phyloP scores from a whole-genome alignment of 108 stramenopile genomes.

The Skeletonema marinoi region DNA sequence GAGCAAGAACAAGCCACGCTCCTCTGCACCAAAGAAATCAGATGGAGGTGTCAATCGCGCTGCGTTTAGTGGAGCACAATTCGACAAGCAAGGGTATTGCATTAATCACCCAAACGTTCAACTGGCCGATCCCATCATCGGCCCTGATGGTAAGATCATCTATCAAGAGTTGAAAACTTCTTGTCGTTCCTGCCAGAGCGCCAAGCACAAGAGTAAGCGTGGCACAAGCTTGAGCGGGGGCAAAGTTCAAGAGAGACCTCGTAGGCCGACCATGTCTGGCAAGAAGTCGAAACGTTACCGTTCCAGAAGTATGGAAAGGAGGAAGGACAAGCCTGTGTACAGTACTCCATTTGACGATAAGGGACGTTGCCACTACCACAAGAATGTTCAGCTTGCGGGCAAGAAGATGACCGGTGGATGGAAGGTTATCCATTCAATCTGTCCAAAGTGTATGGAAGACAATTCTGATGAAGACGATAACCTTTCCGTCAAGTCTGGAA shows the following conservation, averaged over 20 bases:
- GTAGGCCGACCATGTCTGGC: conserved; percentile 7
- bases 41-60: background rate
- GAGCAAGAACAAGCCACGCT: background rate
- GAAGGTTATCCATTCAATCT: conserved; percentile 24
- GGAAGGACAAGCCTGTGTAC: conserved; percentile 6
- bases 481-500: conserved; percentile 26
- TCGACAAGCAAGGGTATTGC: conserved; percentile 37
- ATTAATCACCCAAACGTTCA: conserved; percentile 20
- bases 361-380: conserved; percentile 47
- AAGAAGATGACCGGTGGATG: conserved; percentile 47
- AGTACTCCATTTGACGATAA: conserved; percentile 46
- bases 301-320: background rate
- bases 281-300: background rate
- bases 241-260: conserved; percentile 23
- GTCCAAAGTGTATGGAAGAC: conserved; percentile 50
- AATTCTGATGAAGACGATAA: background rate
- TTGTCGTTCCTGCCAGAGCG: conserved; percentile 27
- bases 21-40: background rate
- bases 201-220: conserved; percentile 26
- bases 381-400: conserved; percentile 35
- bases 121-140: conserved; percentile 19
- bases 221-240: conserved; percentile 25
- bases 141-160: conserved; percentile 21
- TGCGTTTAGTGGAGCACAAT: conserved; percentile 32
- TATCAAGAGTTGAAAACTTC: conserved; percentile 32